Percentiles rank a stretch among this genome's conserved stretches.
phyloP scores from a whole-genome alignment of 495 filamentous ascomycete species.

The Pseudoneurospora amorphoporcata region DNA sequence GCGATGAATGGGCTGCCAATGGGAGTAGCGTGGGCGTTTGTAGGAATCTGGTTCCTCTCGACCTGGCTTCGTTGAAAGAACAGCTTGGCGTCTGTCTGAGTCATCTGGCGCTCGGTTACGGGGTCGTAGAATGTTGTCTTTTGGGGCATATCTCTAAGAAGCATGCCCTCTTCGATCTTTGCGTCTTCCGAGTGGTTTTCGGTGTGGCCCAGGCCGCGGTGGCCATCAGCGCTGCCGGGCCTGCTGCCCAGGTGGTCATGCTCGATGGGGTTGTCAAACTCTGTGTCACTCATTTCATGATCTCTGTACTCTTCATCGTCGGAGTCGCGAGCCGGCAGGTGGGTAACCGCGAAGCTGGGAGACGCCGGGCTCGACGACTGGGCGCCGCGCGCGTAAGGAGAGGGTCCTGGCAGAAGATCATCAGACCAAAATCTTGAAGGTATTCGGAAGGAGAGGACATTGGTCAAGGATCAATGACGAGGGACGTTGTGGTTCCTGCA shows the following conservation, averaged over 20 bases:
- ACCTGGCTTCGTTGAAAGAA: slow-evolving; percentile 87
- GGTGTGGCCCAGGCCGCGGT: not conserved
- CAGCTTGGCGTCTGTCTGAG: slow-evolving; percentile 82
- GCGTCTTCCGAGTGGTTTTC: slow-evolving; percentile 2
- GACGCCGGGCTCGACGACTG: slow-evolving; percentile 21
- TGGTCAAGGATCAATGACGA: not conserved
- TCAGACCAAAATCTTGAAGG: not conserved
- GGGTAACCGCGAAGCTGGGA: slow-evolving; percentile 14
- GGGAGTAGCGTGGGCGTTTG: slow-evolving; percentile 36
- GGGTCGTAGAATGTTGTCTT: slow-evolving; percentile 80
- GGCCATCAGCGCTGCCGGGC: not conserved
- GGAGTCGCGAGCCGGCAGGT: slow-evolving; percentile 18
- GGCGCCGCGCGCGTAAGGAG: slow-evolving; percentile 11
- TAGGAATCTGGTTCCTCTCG: slow-evolving; percentile 39
- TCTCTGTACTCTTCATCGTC: slow-evolving; percentile 21
- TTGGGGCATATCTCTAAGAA: slow-evolving; percentile 63
- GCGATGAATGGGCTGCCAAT: slow-evolving; percentile 42
- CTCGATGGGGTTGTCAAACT: slow-evolving; percentile 14
- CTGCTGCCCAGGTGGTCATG: slow-evolving; percentile 2
- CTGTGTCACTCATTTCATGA: slow-evolving; percentile 19
- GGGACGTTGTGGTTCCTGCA: not conserved
- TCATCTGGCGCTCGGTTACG: slow-evolving; percentile 81
- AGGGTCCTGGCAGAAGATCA: slow-evolving; percentile 3
- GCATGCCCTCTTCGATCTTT: slow-evolving; percentile 44
- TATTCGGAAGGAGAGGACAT: not conserved